Conservation (phyloP, 2,329 filamentous ascomycete species). For the Trichoderma sp. region DNA sequence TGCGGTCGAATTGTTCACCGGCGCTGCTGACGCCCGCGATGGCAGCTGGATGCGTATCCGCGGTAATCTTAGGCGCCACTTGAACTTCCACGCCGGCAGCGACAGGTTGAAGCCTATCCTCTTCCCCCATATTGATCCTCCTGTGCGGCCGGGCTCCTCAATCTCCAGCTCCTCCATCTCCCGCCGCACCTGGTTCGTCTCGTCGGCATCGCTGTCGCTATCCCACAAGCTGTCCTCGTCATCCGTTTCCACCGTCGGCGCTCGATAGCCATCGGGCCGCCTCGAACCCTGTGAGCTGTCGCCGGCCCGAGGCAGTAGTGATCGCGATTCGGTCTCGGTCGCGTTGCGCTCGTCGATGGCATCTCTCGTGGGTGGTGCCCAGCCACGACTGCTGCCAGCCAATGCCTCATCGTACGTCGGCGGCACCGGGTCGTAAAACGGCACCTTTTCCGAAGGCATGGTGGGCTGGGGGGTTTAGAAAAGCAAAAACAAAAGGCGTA, state of each 20-base stretch:
- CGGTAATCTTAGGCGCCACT: slow-evolving; percentile 56
- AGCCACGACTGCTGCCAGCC: slow-evolving; percentile 31
- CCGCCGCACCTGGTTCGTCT: slow-evolving; percentile 69
- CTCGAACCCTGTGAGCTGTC: slow-evolving; percentile 41
- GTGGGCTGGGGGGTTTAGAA: slow-evolving; percentile 26
- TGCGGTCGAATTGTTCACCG: slow-evolving; percentile 23
- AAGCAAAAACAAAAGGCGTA: neutral
- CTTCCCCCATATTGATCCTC: slow-evolving; percentile 54
- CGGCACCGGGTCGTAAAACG: slow-evolving; percentile 47
- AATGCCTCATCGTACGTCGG: slow-evolving; percentile 47
- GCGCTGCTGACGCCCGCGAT: slow-evolving; percentile 36
- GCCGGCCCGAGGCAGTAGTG: slow-evolving; percentile 63
- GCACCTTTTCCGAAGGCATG: slow-evolving; percentile 42
- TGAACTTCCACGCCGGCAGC: slow-evolving; percentile 57
- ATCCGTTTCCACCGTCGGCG: slow-evolving; percentile 78
- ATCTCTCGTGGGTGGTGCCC: slow-evolving; percentile 35
- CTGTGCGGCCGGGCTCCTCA: slow-evolving; percentile 60
- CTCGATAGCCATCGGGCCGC: slow-evolving; percentile 64
- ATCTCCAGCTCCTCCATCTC: slow-evolving; percentile 91
- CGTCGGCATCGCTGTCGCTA: slow-evolving; percentile 48
- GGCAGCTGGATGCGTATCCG: slow-evolving; percentile 53
- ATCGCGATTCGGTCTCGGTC: slow-evolving; percentile 75
- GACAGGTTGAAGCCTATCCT: slow-evolving; percentile 55
- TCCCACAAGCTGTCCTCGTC: slow-evolving; percentile 62
- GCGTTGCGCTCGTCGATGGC: slow-evolving; percentile 59